Conservation (phyloP, 1,139 yeast genomes). For the Magnusiomyces suaveolens region DNA sequence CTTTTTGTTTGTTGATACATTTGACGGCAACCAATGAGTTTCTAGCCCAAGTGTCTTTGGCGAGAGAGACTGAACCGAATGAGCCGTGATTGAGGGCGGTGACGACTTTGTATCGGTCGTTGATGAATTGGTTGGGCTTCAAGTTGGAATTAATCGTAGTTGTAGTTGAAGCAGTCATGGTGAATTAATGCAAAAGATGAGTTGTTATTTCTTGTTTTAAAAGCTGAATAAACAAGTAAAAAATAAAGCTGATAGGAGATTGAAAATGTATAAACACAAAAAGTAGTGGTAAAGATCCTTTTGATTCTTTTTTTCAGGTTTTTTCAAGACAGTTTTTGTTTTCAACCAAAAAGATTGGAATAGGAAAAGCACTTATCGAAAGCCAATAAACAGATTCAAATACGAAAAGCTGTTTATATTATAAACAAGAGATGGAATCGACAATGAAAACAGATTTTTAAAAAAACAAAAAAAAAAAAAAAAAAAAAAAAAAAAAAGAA, state of each 20-base stretch:
- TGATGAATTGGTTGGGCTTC: conserved; percentile 26
- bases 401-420: too few relatives aligned
- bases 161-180: neutral
- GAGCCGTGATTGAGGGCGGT: conserved; percentile 87
- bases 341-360: too few relatives aligned
- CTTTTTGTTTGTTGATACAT: conserved; percentile 43
- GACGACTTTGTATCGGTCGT: conserved; percentile 56
- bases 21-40: conserved; percentile 70
- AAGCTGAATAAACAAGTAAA: neutral
- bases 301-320: too few relatives aligned
- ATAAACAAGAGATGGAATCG: neutral
- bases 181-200: neutral
- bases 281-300: too few relatives aligned
- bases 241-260: too few relatives aligned
- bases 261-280: too few relatives aligned
- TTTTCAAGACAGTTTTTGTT: too few relatives aligned
- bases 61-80: conserved; percentile 83
- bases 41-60: conserved; percentile 50
- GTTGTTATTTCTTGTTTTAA: too few relatives aligned
- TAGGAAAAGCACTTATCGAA: too few relatives aligned
- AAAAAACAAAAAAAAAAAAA: too few relatives aligned
- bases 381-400: too few relatives aligned
- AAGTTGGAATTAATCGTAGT: neutral
- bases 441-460: neutral
- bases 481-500: neutral